Evolutionary conservation across 225 moss, liverwort and hornwort genomes (phyloP).

Genomic region (Polytrichum formosum): DNA sequence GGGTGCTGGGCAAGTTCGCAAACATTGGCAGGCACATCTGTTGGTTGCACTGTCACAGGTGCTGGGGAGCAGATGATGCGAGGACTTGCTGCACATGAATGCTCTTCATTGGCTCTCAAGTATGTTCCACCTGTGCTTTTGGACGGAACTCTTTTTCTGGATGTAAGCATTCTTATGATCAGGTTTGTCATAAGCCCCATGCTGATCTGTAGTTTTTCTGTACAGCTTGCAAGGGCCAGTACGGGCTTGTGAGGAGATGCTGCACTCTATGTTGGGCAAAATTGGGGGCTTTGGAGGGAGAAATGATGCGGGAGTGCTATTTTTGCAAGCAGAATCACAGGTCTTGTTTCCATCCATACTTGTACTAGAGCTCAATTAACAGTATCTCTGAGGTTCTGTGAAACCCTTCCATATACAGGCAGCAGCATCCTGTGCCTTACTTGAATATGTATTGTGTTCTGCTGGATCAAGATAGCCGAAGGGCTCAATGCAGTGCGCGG

Average conservation of each 20-base stretch:
- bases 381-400: too few species aligned
- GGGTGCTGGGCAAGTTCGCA: slow-evolving; percentile 90
- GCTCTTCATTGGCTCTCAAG: slow-evolving; percentile 65
- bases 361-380: too few species aligned
- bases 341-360: not conserved
- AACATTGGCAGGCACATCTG: slow-evolving; percentile 47
- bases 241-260: slow-evolving; percentile 72
- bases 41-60: slow-evolving; percentile 86
- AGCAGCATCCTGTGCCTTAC: too few species aligned
- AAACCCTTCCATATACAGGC: too few species aligned
- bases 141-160: not conserved
- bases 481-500: too few species aligned
- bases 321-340: slow-evolving; percentile 64
- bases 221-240: slow-evolving; percentile 83
- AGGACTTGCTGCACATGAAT: slow-evolving; percentile 82
- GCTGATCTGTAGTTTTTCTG: not conserved
- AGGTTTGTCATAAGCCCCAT: not conserved
- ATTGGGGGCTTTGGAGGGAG: slow-evolving; percentile 50
- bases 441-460: too few species aligned
- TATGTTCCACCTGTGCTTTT: slow-evolving; percentile 23
- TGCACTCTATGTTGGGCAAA: slow-evolving; percentile 56
- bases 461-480: too few species aligned
- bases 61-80: slow-evolving; percentile 95
- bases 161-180: not conserved
- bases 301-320: slow-evolving; percentile 74